Conservation (phyloP, 2,329 filamentous ascomycete genomes). For the Parascedosporium putredinis region DNA sequence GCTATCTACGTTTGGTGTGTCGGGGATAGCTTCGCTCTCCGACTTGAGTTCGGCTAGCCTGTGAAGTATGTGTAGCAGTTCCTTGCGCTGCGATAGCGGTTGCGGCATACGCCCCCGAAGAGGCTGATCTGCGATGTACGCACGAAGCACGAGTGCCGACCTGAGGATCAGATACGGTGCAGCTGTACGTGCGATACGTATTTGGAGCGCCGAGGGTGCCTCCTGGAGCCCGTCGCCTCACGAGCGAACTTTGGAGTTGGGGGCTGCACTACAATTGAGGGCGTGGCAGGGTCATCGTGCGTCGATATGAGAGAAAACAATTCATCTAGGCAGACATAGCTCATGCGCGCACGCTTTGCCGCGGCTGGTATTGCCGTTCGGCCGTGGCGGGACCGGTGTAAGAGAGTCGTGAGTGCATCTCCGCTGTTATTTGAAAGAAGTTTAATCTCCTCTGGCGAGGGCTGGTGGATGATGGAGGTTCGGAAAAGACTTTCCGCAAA, state of each 20-base stretch:
- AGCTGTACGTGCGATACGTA: constrained; percentile 61
- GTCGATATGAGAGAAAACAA: constrained; percentile 58
- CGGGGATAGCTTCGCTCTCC: constrained; percentile 59
- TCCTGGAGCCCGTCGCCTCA: constrained; percentile 13
- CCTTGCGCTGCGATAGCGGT: constrained; percentile 68
- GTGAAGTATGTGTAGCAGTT: constrained; percentile 62
- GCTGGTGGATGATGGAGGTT: constrained; percentile 69
- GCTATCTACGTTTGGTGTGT: constrained; percentile 37
- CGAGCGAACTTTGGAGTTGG: constrained; percentile 32
- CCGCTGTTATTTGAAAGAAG: constrained; percentile 21
- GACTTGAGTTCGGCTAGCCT: constrained; percentile 57
- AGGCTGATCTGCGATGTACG: constrained; percentile 85
- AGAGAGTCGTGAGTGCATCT: constrained; percentile 37
- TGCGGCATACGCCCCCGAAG: constrained; percentile 82
- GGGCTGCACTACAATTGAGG: constrained; percentile 29
- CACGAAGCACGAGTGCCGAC: constrained; percentile 67
- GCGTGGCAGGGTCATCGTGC: constrained; percentile 26
- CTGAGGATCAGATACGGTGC: constrained; percentile 77
- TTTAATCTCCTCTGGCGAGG: constrained; percentile 45
- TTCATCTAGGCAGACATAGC: constrained; percentile 71
- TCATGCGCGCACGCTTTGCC: constrained; percentile 58
- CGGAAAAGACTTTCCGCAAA: constrained; percentile 72
- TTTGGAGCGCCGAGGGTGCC: constrained; percentile 25
- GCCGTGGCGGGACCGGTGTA: constrained; percentile 59
- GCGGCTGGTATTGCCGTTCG: constrained; percentile 60